Base-by-base conservation (phyloP, 495 filamentous ascomycete species). In the Lophiotrema nucula region DNA sequence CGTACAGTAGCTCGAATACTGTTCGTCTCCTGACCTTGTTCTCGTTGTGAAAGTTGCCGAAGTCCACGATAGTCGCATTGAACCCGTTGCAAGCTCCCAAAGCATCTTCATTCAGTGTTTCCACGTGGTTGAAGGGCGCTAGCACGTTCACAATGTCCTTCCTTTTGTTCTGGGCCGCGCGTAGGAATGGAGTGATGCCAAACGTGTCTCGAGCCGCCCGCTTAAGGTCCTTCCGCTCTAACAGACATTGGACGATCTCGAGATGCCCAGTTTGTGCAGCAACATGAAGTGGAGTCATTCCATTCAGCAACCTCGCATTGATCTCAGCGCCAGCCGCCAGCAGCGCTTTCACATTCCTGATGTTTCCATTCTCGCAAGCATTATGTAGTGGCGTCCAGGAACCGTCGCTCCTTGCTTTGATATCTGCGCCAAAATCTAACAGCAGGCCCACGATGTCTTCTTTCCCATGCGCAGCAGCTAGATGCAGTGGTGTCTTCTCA, bases 41-140 rank as follows among this genome's bases (percentile, higher is more conserved):
- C 58, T 80, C 80, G 64, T 86, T 86, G 43, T 81, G 79, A 58
- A 84, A 85, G 49, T 83, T 79, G 12, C 83, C 83, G 65, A 88
- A 88, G 62, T 87, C 84, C 8, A 88, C 83, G 44, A 88, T 76
- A 1, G 83, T 86, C 4, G 83, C 83, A 53, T 85, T 80, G 64
- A 87, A 87, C 0, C 79, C 80, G 56, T 78, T 75, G 54, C 77
- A 82, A 4, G 85, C 84, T 15, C 74, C 75, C 16, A 74, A 73
- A 4, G 82, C 82, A 66, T 82, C 77, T 3, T 76, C 66, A 0
- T 79, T 80, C 13, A 88, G 67, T 82, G 65, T 68, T 82, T 83
- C 10, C 79, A 78, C 21, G 81, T 86, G 51, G 44, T 85, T 83
- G 67, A 85, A 86, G 43, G 80, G 77, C 69, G 85, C 65, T 15